Conservation (phyloP, 1,284 basidiomycete genomes). For the Heterobasidion parviporum region DNA sequence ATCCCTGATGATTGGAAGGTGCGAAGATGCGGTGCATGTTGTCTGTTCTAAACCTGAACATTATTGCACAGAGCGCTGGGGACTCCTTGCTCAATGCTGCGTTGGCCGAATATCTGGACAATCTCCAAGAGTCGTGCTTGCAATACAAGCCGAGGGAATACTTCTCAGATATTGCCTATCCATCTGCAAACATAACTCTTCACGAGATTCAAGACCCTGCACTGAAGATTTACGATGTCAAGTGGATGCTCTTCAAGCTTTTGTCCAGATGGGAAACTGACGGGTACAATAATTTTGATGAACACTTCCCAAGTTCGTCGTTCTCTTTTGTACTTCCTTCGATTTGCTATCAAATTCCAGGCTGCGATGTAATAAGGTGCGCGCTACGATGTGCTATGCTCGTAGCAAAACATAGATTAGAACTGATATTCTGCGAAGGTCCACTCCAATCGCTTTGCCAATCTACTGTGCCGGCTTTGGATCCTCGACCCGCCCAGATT, state of each 20-base stretch:
- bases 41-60: no score
- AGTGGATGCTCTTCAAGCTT: not conserved
- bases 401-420: no score
- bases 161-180: not conserved
- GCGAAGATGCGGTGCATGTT: no score
- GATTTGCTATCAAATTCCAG: not conserved
- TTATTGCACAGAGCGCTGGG: no score
- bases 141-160: not conserved
- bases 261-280: not conserved
- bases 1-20: no score
- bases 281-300: not conserved
- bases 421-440: not conserved
- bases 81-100: no score
- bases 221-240: not conserved
- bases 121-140: no score
- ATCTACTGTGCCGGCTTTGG: not conserved
- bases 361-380: not conserved
- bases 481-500: not conserved
- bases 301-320: not conserved
- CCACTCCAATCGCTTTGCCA: not conserved
- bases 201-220: not conserved
- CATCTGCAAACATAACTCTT: not conserved
- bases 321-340: not conserved
- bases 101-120: no score
- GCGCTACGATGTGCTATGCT: not conserved